Evolutionary conservation across 163 green algal genomes (phyloP), one percentile per base, ranked within the genome.

Genomic region (Chloromonas sp.): DNA sequence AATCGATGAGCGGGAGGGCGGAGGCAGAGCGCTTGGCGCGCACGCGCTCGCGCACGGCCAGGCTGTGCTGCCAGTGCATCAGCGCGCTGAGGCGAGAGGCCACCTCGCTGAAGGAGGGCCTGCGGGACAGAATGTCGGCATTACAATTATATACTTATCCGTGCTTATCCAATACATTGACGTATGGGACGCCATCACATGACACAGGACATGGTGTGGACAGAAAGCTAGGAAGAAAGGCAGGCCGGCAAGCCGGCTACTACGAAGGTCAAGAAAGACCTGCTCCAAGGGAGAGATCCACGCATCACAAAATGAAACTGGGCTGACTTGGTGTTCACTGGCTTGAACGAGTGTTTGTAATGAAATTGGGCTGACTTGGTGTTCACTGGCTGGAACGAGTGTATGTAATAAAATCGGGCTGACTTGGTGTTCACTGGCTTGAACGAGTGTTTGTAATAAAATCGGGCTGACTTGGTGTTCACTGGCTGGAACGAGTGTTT

Each of bases 61-160:
- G 15, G 3, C 70, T 84, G 78, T 71, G 61, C 84, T 87, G 84
- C 84, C 84, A 87, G 66, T 87, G 84, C 84, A 87, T 87, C 15
- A 87, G 78, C 1, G 84, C 84, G 8, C 70, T 83, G 60, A 87
- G 84, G 13, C 84, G 78, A 14, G 84, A 71, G 1, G 78, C 84
- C 15, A 87, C 84, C 79, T 87, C 84, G 13, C 13, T 79, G 66
- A 87, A 87, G 0, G 58, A 61, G 1, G 84, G 84, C 61, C 84
- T 83, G 79, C 66, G 57, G 76, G 11, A 81, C 3, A 8, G 14
- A 60, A 58, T 14, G 57, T 14, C 76, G 3, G 76, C 76, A 81
- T 81, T 11, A 36, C 76, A 58, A 59, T 3, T 8, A 60, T 14
- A 11, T 13, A n/a, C 36, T 59, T 61, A 5, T 14, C n/a, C 11